Base-by-base conservation (phyloP, 768 basidiomycete genomes). In the Coprinopsis cinerea region DNA sequence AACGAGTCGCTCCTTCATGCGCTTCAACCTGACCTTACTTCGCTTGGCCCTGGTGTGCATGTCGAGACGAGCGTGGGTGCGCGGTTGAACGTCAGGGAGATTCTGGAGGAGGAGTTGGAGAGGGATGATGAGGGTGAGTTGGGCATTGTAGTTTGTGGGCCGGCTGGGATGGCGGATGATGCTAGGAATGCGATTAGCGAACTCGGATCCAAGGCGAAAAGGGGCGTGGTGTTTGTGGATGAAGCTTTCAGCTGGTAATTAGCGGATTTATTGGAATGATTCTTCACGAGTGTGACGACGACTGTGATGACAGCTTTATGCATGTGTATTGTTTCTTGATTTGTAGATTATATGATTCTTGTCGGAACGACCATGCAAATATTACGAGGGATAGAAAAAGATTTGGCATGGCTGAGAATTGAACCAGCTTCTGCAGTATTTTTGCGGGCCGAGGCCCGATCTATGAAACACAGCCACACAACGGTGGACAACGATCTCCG, bases 201-300 rank as follows among this genome's bases (percentile, higher is more conserved):
- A 15, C 30, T 48, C 25, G 52, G 52, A 2, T 41, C 52, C 9
- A 53, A 43, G 52, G 46, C 47, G 17, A 53, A 39, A 34, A 47
- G 52, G 23, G 41, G 47, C 18, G 52, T 53, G 10, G 27, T 53
- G 14, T 48, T 53, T 20, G 40, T 53, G 27, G 52, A 53, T 24
- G 52, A 53, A 26, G 52, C 52, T 1, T 53, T 53, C 22, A 48
- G 32, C 23, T 53, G 52, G 52, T 53, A 37, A n/a, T n/a, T n/a
- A n/a, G n/a, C n/a, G n/a, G n/a, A n/a, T n/a, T n/a, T n/a, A n/a
- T n/a, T n/a, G n/a, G n/a, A n/a, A n/a, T n/a, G n/a, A n/a, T n/a
- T n/a, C n/a, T n/a, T n/a, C n/a, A n/a, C n/a, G n/a, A n/a, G n/a
- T n/a, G n/a, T n/a, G n/a, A n/a, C n/a, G n/a, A n/a, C n/a, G n/a